phyloP scores from a whole-genome alignment of 2,329 filamentous ascomycete species.

The Aspergillus quadricinctus region DNA sequence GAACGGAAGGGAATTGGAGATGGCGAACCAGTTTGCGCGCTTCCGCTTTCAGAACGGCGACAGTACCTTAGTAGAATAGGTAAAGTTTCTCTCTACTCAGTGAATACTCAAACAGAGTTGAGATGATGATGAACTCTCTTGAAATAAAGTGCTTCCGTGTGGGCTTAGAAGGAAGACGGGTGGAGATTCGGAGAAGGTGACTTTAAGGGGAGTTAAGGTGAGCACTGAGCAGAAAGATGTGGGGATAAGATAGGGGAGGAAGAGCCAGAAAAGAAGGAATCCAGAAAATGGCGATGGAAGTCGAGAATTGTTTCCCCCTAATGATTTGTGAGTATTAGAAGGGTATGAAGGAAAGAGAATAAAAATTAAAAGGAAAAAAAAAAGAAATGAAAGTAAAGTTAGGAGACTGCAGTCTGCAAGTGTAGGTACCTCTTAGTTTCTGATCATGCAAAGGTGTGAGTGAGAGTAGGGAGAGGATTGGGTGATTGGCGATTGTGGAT shows the following conservation, averaged over 20 bases:
- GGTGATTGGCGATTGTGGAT: not conserved
- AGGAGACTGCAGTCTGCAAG: not conserved
- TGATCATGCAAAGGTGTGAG: not conserved
- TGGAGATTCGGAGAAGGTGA: not conserved
- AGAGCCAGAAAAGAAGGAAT: not conserved
- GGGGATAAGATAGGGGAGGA: not conserved
- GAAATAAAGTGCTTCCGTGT: not conserved
- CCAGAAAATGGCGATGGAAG: not conserved
- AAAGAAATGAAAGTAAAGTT: not conserved
- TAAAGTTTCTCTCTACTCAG: not conserved
- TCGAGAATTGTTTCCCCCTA: not conserved
- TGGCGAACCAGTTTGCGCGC: not conserved
- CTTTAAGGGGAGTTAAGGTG: not conserved
- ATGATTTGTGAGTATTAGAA: not conserved
- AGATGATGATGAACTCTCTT: not conserved
- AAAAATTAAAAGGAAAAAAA: not conserved
- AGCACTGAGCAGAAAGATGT: not conserved
- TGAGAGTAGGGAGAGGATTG: not conserved
- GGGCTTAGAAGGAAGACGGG: not conserved
- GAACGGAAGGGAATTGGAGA: not conserved
- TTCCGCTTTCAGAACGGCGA: not conserved
- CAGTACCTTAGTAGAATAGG: not conserved
- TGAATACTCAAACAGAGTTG: not conserved
- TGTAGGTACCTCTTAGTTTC: not conserved
- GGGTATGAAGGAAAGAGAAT: conserved; percentile 2